These are phyloP conservation scores for Puccinia hordei DNA, from an alignment of 1,284 basidiomycete species.

Conservation along the genomic window DNA sequence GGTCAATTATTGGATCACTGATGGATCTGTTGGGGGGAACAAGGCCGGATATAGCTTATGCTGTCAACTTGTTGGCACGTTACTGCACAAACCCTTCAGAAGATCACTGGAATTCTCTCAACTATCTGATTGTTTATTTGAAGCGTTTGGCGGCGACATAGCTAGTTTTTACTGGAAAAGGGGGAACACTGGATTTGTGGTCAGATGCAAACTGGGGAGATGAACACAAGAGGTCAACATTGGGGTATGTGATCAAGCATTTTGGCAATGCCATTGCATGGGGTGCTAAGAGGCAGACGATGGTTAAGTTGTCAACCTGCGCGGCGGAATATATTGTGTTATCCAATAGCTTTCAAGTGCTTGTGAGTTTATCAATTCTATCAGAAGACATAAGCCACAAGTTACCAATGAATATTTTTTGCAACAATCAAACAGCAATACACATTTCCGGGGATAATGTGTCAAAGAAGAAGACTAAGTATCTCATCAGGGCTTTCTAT, in stretches of 20 bases:
- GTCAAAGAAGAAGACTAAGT: constrained; percentile 16
- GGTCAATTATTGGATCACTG: constrained; percentile 60
- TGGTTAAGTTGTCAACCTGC: neutral
- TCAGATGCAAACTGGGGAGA: constrained; percentile 25
- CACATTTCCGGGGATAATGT: neutral
- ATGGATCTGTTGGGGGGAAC: constrained; percentile 61
- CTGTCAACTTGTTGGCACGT: constrained; percentile 60
- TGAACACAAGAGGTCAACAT: constrained; percentile 6
- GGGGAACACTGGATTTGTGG: constrained; percentile 29
- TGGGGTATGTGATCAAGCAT: neutral
- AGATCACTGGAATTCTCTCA: constrained; percentile 61
- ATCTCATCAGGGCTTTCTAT: constrained; percentile 5
- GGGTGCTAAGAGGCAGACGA: neutral
- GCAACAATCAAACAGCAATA: constrained; percentile 12
- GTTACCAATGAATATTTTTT: neutral
- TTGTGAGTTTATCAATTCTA: neutral
- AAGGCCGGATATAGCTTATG: constrained; percentile 61
- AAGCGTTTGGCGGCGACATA: constrained; percentile 62
- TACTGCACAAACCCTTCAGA: constrained; percentile 56
- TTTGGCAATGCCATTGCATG: neutral
- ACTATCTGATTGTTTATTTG: constrained; percentile 62
- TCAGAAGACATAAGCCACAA: neutral
- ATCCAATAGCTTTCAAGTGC: neutral
- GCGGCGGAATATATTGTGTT: constrained; percentile 25
- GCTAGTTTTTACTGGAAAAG: constrained; percentile 52